A percentile compares a stretch with the other conserved stretches of the same genome.
Conservation (phyloP, 176 grass and related monocot genomes). For the Carex pumila region DNA sequence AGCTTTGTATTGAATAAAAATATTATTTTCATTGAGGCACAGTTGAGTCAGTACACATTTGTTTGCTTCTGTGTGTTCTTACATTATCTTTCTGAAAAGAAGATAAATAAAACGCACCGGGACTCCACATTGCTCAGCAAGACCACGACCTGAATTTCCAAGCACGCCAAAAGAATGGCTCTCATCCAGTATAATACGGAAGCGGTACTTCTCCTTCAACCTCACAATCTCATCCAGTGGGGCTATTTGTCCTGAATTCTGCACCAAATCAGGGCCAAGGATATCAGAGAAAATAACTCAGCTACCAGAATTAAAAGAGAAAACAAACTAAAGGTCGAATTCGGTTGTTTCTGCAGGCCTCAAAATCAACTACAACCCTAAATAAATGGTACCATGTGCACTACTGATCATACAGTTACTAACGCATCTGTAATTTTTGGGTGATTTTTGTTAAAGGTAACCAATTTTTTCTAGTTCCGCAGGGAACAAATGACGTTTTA, state of each 20-base stretch:
- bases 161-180: conserved; percentile 94
- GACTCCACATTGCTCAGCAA: conserved; percentile 85
- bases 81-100: neutral
- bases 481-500: neutral
- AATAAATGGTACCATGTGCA: neutral
- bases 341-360: neutral
- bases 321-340: neutral
- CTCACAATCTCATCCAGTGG: conserved; percentile 87
- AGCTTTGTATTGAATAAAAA: too few species aligned
- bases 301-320: neutral
- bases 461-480: neutral
- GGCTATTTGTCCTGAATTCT: conserved; percentile 91
- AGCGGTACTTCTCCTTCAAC: conserved; percentile 92
- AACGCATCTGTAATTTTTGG: neutral
- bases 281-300: neutral
- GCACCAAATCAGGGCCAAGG: conserved; percentile 3
- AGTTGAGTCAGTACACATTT: neutral
- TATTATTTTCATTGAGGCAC: neutral
- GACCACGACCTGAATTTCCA: conserved; percentile 79
- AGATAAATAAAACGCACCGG: conserved; percentile 45
- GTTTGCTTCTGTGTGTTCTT: neutral
- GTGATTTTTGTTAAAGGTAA: neutral
- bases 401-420: neutral
- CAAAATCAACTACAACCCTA: neutral
- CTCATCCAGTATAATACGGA: conserved; percentile 86